Evolutionary conservation across 192 early-diverging fungal genomes (phyloP).

Genomic region (Backusella luteola): DNA sequence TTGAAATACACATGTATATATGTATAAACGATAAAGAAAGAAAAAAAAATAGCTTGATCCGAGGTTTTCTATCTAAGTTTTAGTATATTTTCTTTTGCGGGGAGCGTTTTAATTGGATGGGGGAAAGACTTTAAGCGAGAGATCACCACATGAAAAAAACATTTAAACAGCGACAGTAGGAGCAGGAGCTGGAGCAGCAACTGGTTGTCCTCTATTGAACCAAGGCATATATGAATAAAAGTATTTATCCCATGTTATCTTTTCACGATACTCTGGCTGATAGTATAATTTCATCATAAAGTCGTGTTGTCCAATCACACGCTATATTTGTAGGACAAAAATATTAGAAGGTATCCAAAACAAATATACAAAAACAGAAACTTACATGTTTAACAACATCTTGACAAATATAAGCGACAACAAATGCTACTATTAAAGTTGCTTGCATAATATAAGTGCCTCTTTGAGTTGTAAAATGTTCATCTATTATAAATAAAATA

Average conservation of each 20-base stretch:
- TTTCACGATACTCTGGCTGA: background rate
- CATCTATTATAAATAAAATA: background rate
- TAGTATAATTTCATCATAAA: background rate
- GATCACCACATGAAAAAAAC: background rate
- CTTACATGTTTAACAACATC: background rate
- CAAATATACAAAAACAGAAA: background rate
- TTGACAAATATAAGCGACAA: background rate
- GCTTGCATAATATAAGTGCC: conserved; percentile 5
- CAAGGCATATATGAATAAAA: conserved; percentile 1
- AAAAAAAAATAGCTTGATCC: background rate
- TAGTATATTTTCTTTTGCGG: background rate
- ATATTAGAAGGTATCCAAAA: background rate
- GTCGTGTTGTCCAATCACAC: background rate
- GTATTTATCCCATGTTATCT: background rate
- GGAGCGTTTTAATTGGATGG: background rate
- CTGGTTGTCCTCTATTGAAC: background rate
- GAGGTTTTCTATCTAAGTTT: background rate
- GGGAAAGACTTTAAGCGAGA: background rate
- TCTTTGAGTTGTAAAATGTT: background rate
- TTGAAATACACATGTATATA: background rate
- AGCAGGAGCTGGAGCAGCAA: background rate
- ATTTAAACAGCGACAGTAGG: background rate
- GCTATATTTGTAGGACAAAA: background rate
- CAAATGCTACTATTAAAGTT: background rate
- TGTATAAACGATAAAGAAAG: background rate